Evolutionary conservation across 2,329 filamentous ascomycete species (phyloP).

Genomic region (Pseudogymnoascus sp.): DNA sequence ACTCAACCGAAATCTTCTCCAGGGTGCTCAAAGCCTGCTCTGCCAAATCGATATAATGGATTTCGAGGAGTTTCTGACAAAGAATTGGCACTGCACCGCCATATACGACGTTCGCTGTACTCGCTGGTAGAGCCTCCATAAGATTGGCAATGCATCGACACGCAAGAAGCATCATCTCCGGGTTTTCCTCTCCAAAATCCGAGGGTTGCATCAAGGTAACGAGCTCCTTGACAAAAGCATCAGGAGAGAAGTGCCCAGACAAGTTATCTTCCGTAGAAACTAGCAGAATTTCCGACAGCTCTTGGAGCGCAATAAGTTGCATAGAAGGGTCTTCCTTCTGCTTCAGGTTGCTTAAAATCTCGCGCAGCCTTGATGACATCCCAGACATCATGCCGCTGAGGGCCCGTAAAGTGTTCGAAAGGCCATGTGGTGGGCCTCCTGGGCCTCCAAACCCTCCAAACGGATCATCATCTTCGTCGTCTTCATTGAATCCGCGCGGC

Average conservation of each 20-base stretch:
- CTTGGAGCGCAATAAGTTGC: slow-evolving; percentile 86
- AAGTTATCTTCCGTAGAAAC: slow-evolving; percentile 96
- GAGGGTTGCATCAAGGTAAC: slow-evolving; percentile 86
- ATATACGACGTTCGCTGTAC: slow-evolving; percentile 92
- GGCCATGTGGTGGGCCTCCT: slow-evolving; percentile 50
- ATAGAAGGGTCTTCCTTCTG: slow-evolving; percentile 78
- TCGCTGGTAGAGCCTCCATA: slow-evolving; percentile 92
- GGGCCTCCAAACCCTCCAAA: slow-evolving; percentile 61
- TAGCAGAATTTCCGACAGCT: slow-evolving; percentile 84
- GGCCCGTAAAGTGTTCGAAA: slow-evolving; percentile 76
- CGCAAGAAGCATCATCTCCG: slow-evolving; percentile 93
- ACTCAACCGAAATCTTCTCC: slow-evolving; percentile 95
- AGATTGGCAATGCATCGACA: slow-evolving; percentile 93
- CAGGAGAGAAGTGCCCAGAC: slow-evolving; percentile 87
- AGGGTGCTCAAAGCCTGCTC: slow-evolving; percentile 95
- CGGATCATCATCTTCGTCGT: slow-evolving; percentile 51
- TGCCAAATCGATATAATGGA: slow-evolving; percentile 92
- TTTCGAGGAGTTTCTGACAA: slow-evolving; percentile 90
- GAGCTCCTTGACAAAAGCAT: slow-evolving; percentile 91
- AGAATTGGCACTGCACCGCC: slow-evolving; percentile 92
- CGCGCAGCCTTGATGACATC: slow-evolving; percentile 68
- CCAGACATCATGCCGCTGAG: slow-evolving; percentile 89
- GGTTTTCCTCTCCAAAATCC: slow-evolving; percentile 78
- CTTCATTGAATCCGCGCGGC: slow-evolving; percentile 29
- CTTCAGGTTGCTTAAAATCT: slow-evolving; percentile 65